Evolutionary conservation across 108 stramenopile species (phyloP).

Genomic region (Conticribra guillardii): DNA sequence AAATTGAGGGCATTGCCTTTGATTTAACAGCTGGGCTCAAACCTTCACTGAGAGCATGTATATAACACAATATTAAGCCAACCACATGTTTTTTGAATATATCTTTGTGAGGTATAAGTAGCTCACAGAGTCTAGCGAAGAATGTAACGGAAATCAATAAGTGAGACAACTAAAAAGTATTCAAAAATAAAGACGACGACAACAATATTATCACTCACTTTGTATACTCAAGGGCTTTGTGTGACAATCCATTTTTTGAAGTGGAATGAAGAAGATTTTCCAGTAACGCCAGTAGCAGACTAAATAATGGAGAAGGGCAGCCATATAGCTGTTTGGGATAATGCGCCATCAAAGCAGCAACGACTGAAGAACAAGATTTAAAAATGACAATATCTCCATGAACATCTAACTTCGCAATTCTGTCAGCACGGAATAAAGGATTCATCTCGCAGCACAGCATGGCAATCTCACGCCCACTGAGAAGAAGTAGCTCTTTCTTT

Average conservation of each 20-base stretch:
- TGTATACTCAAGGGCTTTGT: constrained; percentile 34
- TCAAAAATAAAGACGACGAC: background rate
- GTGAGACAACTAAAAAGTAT: background rate
- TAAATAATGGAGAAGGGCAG: constrained; percentile 63
- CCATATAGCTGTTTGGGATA: constrained; percentile 78
- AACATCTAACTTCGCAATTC: constrained; percentile 19
- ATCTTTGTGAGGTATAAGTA: constrained; percentile 80
- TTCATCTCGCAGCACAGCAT: constrained; percentile 57
- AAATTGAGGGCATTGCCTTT: constrained; percentile 60
- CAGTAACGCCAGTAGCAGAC: constrained; percentile 49
- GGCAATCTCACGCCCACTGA: constrained; percentile 67
- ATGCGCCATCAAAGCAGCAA: constrained; percentile 64
- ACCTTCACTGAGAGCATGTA: constrained; percentile 53
- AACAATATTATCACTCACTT: constrained; percentile 19
- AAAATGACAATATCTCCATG: constrained; percentile 35
- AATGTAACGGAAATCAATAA: background rate
- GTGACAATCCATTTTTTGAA: constrained; percentile 24
- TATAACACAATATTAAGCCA: constrained; percentile 67
- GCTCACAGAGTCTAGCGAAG: constrained; percentile 64
- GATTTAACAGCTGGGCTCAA: constrained; percentile 54
- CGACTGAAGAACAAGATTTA: constrained; percentile 50
- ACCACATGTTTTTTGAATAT: constrained; percentile 87
- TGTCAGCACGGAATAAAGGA: constrained; percentile 15
- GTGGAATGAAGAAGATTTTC: constrained; percentile 32
- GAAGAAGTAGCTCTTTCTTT: constrained; percentile 53